These are phyloP conservation scores for Monilinia vaccinii-corymbosi DNA, from an alignment of 2,329 filamentous ascomycete species.

Conservation along the genomic window DNA sequence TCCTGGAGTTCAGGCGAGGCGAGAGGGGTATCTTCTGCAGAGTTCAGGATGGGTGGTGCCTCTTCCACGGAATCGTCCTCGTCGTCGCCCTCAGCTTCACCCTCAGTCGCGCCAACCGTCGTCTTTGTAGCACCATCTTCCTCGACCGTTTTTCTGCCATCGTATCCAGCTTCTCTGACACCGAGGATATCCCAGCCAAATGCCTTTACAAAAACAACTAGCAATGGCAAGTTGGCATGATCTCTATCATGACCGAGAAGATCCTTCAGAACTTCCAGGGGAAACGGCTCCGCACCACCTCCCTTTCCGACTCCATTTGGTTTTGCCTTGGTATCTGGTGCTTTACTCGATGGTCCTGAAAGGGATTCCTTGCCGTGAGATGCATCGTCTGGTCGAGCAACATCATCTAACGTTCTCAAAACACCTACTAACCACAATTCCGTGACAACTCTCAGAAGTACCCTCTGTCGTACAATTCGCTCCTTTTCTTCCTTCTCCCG, in stretches of 20 bases:
- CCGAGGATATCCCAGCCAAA: constrained; percentile 95
- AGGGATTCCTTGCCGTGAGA: constrained; percentile 40
- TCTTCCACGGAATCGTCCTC: constrained; percentile 38
- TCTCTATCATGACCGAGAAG: constrained; percentile 89
- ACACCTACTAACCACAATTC: constrained; percentile 93
- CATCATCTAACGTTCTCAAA: constrained; percentile 67
- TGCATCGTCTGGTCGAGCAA: constrained; percentile 52
- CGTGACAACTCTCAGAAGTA: constrained; percentile 81
- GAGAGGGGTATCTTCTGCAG: constrained; percentile 60
- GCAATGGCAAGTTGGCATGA: constrained; percentile 79
- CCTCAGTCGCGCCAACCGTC: constrained; percentile 34
- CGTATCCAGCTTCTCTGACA: constrained; percentile 58
- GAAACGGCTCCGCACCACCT: constrained; percentile 79
- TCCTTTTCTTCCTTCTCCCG: constrained; percentile 96
- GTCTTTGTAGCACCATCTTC: constrained; percentile 63
- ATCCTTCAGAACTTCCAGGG: constrained; percentile 95
- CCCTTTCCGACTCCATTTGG: constrained; percentile 46
- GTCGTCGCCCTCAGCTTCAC: constrained; percentile 38
- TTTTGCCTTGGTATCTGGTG: constrained; percentile 49
- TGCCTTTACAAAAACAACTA: constrained; percentile 91
- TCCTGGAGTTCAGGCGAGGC: constrained; percentile 69
- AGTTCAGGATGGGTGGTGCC: constrained; percentile 35
- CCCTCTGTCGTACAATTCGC: constrained; percentile 73
- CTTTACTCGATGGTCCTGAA: constrained; percentile 46
- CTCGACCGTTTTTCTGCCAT: constrained; percentile 75